Conservation (phyloP, 2,329 filamentous ascomycete species). For the Paraconiothyrium brasiliense region DNA sequence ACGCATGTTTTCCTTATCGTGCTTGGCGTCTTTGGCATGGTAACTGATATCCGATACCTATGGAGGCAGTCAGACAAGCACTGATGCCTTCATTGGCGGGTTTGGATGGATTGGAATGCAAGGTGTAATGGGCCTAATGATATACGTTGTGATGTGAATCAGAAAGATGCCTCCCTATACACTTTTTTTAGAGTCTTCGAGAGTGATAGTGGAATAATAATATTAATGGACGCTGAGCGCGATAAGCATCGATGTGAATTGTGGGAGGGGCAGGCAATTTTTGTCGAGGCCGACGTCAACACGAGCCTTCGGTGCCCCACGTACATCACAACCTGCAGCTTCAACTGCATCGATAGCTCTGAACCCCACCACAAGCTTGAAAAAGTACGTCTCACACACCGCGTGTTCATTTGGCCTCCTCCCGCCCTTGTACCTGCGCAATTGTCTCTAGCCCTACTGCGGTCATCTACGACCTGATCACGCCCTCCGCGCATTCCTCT, state of each 20-base stretch:
- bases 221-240: background rate
- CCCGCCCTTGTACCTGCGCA: background rate
- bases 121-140: too few relatives aligned
- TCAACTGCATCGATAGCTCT: background rate
- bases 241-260: background rate
- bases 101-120: too few relatives aligned
- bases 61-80: background rate
- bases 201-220: background rate
- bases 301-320: constrained; percentile 12
- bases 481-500: background rate
- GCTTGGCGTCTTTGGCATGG: constrained; percentile 6
- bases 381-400: background rate
- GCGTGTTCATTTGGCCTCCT: background rate
- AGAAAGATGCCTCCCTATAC: too few relatives aligned
- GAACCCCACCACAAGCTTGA: background rate
- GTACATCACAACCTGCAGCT: background rate
- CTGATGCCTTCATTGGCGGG: background rate
- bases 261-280: background rate
- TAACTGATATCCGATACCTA: constrained; percentile 5
- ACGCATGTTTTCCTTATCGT: background rate
- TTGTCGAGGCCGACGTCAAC: constrained; percentile 12
- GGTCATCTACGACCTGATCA: background rate
- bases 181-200: too few relatives aligned
- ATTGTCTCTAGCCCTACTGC: background rate
- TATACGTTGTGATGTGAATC: too few relatives aligned